Evolutionary conservation across 2,329 filamentous ascomycete species (phyloP), one percentile per base, ranked within the genome.

Genomic region (Fusarium sp.): DNA sequence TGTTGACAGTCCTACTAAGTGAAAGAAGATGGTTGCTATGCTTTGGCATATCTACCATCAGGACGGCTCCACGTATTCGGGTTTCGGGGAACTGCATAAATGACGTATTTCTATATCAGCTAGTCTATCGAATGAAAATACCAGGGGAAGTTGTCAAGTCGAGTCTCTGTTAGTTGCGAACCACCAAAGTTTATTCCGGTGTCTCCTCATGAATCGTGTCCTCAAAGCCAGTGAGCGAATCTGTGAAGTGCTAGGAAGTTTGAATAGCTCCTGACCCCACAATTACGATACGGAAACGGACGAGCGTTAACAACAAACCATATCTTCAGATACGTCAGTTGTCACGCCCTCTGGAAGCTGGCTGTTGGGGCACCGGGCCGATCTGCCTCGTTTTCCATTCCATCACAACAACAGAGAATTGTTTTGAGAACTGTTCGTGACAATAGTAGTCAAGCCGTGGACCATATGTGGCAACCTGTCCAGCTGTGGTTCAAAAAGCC

Each of bases 201-300:
- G 45, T 46, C 33, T 29, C 29, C 36, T 46, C 55, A 54, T 66
- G 65, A 72, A 49, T 72, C 60, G 55, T 33, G 45, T 29, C 22
- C 35, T 36, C 35, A 27, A 35, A 33, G n/a, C 58, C 22, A 39
- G 18, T 27, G 18, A 47, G 29, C n/a, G n/a, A 53, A 41, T 42
- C 27, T 55, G 38, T 20, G 12, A 31, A 11, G 29, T 31, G 53
- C n/a, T 18, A 22, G 27, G 27, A 27, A 27, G 29, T 7, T 46
- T 39, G 27, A 62, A 42, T 41, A 20, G 38, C 57, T 17, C 57
- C 17, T 20, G 41, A 17, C 31, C 35, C 52, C 44, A 45, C 29
- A 36, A 39, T 35, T 53, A 17, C 20, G 17, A 39, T 72, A 60
- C 65, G 38, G 31, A 70, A 66, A 38, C 60, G 56, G 60, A 66